A percentile compares a stretch with the other conserved stretches of the same genome.
These are phyloP conservation scores for Paecilomyces sp. DNA, from an alignment of 2,329 filamentous ascomycete genomes.

Conservation along the genomic window DNA sequence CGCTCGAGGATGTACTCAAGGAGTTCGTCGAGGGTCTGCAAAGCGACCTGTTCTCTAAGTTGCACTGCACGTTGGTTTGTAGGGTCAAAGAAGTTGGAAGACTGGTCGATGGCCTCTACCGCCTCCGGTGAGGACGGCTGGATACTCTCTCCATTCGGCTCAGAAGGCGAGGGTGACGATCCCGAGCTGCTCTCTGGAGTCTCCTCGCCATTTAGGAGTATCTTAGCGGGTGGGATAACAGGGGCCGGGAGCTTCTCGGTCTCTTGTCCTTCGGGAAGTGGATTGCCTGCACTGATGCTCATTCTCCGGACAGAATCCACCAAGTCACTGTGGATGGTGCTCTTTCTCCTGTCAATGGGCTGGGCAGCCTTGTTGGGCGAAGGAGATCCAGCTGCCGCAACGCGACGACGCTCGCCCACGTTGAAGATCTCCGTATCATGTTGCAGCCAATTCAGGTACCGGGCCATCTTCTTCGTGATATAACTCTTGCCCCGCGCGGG, in stretches of 20 bases:
- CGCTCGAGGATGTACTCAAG: slow-evolving; percentile 78
- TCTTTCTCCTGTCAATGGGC: slow-evolving; percentile 13
- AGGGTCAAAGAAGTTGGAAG: slow-evolving; percentile 89
- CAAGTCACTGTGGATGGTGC: slow-evolving; percentile 32
- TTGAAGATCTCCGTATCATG: slow-evolving; percentile 97
- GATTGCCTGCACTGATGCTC: slow-evolving; percentile 30
- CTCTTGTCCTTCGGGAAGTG: slow-evolving; percentile 4
- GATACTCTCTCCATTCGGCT: slow-evolving; percentile 7
- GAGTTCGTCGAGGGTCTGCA: slow-evolving; percentile 87
- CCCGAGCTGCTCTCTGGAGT: slow-evolving; percentile 14
- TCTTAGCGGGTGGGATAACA: slow-evolving; percentile 44
- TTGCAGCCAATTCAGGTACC: slow-evolving; percentile 95
- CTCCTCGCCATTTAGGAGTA: slow-evolving; percentile 52
- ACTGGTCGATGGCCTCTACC: slow-evolving; percentile 73
- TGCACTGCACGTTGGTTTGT: slow-evolving; percentile 74
- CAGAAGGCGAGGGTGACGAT: slow-evolving; percentile 2
- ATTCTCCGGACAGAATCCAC: slow-evolving; percentile 38
- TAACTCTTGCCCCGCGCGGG: slow-evolving; percentile 96
- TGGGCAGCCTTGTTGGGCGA: slow-evolving; percentile 14
- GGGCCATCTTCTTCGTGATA: slow-evolving; percentile 94
- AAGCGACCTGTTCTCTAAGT: slow-evolving; percentile 82
- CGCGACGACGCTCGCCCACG: slow-evolving; percentile 81
- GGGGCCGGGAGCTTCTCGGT: slow-evolving; percentile 32
- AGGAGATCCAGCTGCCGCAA: slow-evolving; percentile 55
- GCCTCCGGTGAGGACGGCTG: slow-evolving; percentile 36